phyloP scores from a whole-genome alignment of 169 alveolate species.

The Cyclospora cayetanensis region DNA sequence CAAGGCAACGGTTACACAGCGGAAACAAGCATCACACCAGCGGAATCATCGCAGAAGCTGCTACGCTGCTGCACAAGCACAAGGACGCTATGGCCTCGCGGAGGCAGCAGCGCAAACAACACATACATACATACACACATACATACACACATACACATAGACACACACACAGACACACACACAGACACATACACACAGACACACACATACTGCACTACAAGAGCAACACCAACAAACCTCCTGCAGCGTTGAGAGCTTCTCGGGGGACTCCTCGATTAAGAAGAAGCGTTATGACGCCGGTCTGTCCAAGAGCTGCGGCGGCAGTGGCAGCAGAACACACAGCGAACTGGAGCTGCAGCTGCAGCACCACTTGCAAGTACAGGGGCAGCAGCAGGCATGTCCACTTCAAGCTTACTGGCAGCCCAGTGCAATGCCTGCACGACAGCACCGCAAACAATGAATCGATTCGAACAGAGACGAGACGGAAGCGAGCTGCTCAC shows the following conservation, averaged over 20 bases:
- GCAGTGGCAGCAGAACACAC: neutral
- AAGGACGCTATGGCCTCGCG: neutral
- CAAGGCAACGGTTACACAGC: neutral
- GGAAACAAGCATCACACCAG: neutral
- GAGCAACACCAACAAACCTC: conserved; percentile 23
- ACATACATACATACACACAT: too few relatives aligned
- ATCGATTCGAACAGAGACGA: neutral
- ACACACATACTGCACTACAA: too few relatives aligned
- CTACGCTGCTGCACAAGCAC: neutral
- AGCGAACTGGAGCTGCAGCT: neutral
- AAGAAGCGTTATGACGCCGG: conserved; percentile 26
- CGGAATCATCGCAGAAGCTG: neutral
- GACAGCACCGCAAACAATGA: neutral
- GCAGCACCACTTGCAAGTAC: neutral
- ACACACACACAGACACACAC: too few relatives aligned
- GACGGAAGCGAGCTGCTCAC: neutral
- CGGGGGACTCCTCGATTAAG: conserved; percentile 27
- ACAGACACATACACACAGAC: too few relatives aligned
- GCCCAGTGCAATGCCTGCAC: neutral
- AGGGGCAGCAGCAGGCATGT: neutral
- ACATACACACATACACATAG: too few relatives aligned
- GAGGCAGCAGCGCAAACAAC: too few relatives aligned
- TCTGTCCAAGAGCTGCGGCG: conserved; percentile 32
- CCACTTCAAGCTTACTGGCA: neutral
- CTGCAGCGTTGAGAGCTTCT: conserved; percentile 13